phyloP scores from a whole-genome alignment of 192 early-diverging fungal species.

The Rhizophagus sp. region DNA sequence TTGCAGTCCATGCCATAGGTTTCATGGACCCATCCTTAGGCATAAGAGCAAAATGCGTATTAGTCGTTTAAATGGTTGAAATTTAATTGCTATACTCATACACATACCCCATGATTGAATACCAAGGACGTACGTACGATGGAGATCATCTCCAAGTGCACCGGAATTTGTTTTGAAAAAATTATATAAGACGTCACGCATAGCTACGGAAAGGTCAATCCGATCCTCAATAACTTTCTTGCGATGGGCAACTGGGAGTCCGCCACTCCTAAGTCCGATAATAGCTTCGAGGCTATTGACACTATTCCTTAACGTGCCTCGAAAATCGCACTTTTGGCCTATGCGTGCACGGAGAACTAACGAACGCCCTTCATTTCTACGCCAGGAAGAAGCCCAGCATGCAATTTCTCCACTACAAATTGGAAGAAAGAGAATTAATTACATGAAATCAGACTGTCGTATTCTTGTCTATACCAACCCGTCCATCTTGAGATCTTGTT shows the following conservation, averaged over 20 bases:
- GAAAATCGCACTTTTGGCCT: conserved; percentile 32
- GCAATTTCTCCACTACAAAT: conserved; percentile 30
- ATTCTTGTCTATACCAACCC: too few relatives aligned
- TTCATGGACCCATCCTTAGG: neutral
- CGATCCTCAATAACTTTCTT: conserved; percentile 28
- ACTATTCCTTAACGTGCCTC: conserved; percentile 28
- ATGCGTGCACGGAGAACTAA: conserved; percentile 21
- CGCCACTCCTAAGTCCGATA: conserved; percentile 26
- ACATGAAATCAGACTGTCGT: too few relatives aligned
- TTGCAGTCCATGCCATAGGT: conserved; percentile 23
- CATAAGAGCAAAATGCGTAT: conserved; percentile 11
- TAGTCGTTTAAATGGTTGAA: too few relatives aligned
- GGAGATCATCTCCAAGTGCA: conserved; percentile 29
- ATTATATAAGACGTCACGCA: conserved; percentile 14
- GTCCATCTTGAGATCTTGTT: too few relatives aligned
- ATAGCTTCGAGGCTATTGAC: conserved; percentile 28
- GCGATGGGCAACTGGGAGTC: conserved; percentile 28
- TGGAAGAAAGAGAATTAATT: too few relatives aligned
- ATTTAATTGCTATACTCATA: neutral
- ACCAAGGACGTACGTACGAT: conserved; percentile 7
- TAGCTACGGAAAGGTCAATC: neutral
- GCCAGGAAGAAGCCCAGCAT: conserved; percentile 28
- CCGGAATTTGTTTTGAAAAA: conserved; percentile 27
- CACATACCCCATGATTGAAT: conserved; percentile 20
- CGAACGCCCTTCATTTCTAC: conserved; percentile 31